Base-by-base conservation (phyloP, 2,329 filamentous ascomycete species). In the Arthrobotrys entomopaga region DNA sequence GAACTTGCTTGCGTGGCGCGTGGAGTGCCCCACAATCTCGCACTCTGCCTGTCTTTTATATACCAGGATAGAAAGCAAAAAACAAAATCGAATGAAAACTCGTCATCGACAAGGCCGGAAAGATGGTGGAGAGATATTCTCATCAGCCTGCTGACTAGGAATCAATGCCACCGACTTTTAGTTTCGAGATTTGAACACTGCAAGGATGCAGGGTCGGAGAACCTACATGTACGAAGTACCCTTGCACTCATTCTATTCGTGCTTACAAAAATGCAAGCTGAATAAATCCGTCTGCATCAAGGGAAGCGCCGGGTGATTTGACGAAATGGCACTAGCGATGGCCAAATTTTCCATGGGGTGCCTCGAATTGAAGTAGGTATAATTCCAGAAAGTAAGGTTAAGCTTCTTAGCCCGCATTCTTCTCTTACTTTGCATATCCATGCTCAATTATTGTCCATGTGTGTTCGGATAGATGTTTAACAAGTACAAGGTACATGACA, bases 381-480 rank as follows among this genome's bases (percentile, higher is more conserved):
- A 66, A 66, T 56, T 58, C 26, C 54, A 52, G 43, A 59, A 54
- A 42, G 56, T 59, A 59, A 66, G 54, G 53, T 66, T 66, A 66
- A 66, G 65, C 56, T 61, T 56, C 54, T 60, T 53, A 60, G 53
- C 53, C 59, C 22, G 63, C 63, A 40, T 66, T 53, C 63, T 20
- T 40, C 16, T 26, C 40, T 40, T 22, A 46, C 53, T 46, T 24
- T 59, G 63, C 43, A 24, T 38, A 52, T 58, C 48, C 63, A 53
- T 66, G 54, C 26, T 15, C 40, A 13, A 43, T 46, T 65, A 56
- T 34, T 72, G 49, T 52, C 61, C 67, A 73, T 54, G 61, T 26
- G 61, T 10, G 56, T 73, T 65, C 60, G 61, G 67, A 73, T 65
- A 42, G 54, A 65, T 65, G 54, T 50, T n/a, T n/a, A 7, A 13